phyloP scores from a whole-genome alignment of 1,139 yeast genomes.

The Geotrichum cucujoidarum region DNA sequence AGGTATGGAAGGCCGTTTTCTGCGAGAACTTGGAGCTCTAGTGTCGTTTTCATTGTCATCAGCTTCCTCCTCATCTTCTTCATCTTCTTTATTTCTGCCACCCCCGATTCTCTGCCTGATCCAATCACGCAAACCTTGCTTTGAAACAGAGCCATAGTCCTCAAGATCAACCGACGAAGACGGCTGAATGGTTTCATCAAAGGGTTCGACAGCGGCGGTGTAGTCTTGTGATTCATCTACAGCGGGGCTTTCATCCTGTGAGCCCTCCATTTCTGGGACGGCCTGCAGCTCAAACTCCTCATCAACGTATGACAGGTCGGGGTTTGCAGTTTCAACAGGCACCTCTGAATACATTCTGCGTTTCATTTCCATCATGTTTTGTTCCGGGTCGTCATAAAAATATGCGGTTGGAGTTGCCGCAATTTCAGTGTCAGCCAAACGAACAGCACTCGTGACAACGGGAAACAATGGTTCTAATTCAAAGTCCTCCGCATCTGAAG shows the following conservation, averaged over 20 bases:
- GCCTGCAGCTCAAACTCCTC: no score
- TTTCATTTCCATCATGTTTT: background rate
- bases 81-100: conserved; percentile 1
- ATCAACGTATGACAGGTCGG: no score
- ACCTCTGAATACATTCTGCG: background rate
- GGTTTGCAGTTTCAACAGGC: no score
- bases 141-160: no score
- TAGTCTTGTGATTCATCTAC: no score
- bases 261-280: no score
- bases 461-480: background rate
- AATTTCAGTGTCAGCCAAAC: background rate
- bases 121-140: background rate
- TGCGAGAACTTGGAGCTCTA: no score
- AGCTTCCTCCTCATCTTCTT: background rate
- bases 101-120: conserved; percentile 4
- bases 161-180: no score
- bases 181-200: background rate
- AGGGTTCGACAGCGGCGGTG: background rate
- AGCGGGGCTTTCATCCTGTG: no score
- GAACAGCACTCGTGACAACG: background rate
- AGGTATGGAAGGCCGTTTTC: no score
- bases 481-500: background rate
- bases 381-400: background rate
- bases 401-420: background rate
- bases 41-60: background rate